Conservation (phyloP, 805 yeast genomes). For the Tetrapisispora pingtungensis region DNA sequence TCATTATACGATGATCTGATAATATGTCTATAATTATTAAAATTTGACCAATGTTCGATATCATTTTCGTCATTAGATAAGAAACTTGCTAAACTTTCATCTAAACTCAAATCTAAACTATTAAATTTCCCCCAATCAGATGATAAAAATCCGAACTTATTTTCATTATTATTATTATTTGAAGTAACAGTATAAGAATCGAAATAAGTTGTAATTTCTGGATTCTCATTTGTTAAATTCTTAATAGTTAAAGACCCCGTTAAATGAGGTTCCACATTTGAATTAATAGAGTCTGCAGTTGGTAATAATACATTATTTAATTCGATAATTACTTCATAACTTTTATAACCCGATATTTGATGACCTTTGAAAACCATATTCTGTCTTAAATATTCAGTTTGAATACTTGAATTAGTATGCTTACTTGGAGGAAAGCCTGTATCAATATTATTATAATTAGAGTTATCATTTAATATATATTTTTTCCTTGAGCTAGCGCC, state of each 20-base stretch:
- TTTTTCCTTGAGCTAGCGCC: slow-evolving; percentile 6
- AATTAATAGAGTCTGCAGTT: background rate
- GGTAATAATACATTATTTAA: slow-evolving; percentile 47
- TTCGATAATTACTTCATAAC: slow-evolving; percentile 45
- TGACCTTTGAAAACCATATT: slow-evolving; percentile 27
- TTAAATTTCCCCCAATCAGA: slow-evolving; percentile 14
- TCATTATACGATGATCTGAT: slow-evolving; percentile 4
- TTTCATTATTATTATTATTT: slow-evolving; percentile 1
- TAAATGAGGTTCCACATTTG: slow-evolving; percentile 30
- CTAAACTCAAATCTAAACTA: background rate
- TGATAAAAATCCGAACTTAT: slow-evolving; percentile 21
- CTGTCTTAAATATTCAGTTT: background rate
- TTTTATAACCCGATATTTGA: slow-evolving; percentile 28
- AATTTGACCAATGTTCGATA: slow-evolving; percentile 57
- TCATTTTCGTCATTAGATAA: slow-evolving; percentile 47
- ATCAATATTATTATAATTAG: slow-evolving; percentile 1
- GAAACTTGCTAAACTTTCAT: slow-evolving; percentile 36
- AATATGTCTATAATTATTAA: slow-evolving; percentile 35
- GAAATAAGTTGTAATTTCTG: slow-evolving; percentile 67
- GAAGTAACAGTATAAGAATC: slow-evolving; percentile 33
- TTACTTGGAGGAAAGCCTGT: background rate
- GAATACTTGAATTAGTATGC: background rate
- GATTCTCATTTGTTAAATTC: slow-evolving; percentile 56
- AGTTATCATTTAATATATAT: slow-evolving; percentile 9
- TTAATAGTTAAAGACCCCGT: slow-evolving; percentile 60